Evolutionary conservation across 73 alveolate genomes (phyloP).

Genomic region (Strombidium stylifer): DNA sequence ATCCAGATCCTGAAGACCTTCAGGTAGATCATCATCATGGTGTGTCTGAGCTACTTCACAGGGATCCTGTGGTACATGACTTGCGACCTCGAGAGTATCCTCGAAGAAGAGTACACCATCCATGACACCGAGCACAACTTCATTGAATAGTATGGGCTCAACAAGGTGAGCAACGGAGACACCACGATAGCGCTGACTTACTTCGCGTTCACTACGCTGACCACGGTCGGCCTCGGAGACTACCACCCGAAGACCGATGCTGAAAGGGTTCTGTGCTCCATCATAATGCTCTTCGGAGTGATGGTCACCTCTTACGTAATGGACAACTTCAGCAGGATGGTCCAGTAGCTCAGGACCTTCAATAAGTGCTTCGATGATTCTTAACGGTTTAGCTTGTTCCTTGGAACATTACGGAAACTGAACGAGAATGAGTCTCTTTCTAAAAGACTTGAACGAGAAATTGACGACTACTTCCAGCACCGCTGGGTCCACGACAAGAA

Average conservation of each 20-base stretch:
- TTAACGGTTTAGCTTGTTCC: slow-evolving; percentile 69
- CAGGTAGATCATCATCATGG: too few species aligned
- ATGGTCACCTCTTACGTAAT: slow-evolving; percentile 89
- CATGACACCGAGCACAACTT: too few species aligned
- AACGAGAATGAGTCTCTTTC: slow-evolving; percentile 66
- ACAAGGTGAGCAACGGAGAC: too few species aligned
- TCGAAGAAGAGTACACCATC: too few species aligned
- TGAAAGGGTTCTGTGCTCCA: slow-evolving; percentile 77
- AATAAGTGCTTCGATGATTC: slow-evolving; percentile 80
- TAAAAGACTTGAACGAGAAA: slow-evolving; percentile 53
- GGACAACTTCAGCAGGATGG: slow-evolving; percentile 79
- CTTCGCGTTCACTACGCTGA: slow-evolving; percentile 79
- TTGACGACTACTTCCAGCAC: slow-evolving; percentile 79
- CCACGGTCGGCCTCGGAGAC: slow-evolving; percentile 93
- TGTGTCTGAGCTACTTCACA: too few species aligned
- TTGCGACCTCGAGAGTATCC: too few species aligned
- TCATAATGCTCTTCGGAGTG: slow-evolving; percentile 84
- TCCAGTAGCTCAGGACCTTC: slow-evolving; percentile 68
- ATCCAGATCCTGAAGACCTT: too few species aligned
- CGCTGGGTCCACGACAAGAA: slow-evolving; percentile 79
- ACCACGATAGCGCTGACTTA: slow-evolving; percentile 76
- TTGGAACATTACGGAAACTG: slow-evolving; percentile 64
- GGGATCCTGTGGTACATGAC: too few species aligned
- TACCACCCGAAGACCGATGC: slow-evolving; percentile 67
- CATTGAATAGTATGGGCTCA: too few species aligned